Base-by-base conservation (phyloP, 148 eudicot species). In the Cornus controversa region DNA sequence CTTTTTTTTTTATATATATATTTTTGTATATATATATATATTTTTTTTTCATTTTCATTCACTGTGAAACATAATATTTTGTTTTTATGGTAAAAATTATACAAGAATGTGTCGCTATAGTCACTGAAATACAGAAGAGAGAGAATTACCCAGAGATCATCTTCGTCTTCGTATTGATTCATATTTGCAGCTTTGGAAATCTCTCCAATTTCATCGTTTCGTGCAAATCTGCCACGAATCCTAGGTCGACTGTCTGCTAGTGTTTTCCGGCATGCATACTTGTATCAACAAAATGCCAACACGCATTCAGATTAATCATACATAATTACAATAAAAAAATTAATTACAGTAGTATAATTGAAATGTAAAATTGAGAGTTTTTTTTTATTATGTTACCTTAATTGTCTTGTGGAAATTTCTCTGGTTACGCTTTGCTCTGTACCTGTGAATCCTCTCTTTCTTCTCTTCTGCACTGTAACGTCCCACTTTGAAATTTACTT, bases 251-350 rank as follows among this genome's bases (percentile, higher is more conserved):
- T 95, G 87, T 95, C 99, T 1, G 99, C 99, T 79, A 95, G 89
- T 62, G 97, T 93, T 76, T 95, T 95, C 42, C 99, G 91, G 80
- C 99, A 95, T 81, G 96, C 93, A 81, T 95, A 95, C 99, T 95
- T 80, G 28, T 22, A 23, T 63, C 22, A 22, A n/a, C 60, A 72
- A 29, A 58, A 66, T 11, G 27, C 9, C 47, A 72, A 71, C 70
- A 1, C 36, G 74, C 71, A 34, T 69, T 54, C 66, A 31, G 64
- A 79, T 27, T 45, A 42, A 53, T 26, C 28, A 60, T 60, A 20
- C 20, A 60, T 9, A 50, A 50, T 11, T 50, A 5, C n/a, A n/a
- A n/a, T n/a, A n/a, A n/a, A n/a, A n/a, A 50, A 14, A 50, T 13
- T 50, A 13, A 13, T 40, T 50, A 47, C 2, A 8, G 1, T 15